Conservation (phyloP, 345 rosid genomes). For the Trapa incisa region DNA sequence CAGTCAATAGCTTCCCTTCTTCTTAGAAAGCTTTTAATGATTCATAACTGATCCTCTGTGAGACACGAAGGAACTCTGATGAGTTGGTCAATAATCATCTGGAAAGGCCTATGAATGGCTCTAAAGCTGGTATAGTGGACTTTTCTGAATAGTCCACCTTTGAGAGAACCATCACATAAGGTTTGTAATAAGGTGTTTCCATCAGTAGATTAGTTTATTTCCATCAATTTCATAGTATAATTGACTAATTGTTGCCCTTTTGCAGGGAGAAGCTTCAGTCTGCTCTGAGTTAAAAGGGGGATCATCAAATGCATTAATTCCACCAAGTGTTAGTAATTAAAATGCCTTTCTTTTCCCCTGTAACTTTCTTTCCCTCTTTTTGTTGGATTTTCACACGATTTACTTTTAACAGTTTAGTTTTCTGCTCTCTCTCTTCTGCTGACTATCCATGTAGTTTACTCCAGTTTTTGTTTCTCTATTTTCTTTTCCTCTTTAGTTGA, state of each 20-base stretch:
- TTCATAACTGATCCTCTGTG: background rate
- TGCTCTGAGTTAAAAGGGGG: slow-evolving; percentile 4
- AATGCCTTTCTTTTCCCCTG: background rate
- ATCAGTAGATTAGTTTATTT: background rate
- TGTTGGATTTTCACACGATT: background rate
- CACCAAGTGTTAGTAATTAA: background rate
- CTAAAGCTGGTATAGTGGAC: background rate
- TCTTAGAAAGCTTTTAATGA: background rate
- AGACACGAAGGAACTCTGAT: background rate
- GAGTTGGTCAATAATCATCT: background rate
- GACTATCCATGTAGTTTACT: too few species aligned
- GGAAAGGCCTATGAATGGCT: background rate
- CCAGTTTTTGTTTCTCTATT: background rate
- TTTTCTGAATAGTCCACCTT: background rate
- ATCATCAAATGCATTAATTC: background rate
- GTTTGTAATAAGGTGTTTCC: background rate
- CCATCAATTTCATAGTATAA: background rate
- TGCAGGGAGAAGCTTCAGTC: slow-evolving; percentile 1
- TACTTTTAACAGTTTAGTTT: background rate
- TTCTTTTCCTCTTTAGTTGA: background rate
- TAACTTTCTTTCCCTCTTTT: background rate
- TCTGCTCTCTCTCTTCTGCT: too few species aligned
- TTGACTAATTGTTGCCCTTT: background rate
- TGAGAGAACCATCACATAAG: background rate
- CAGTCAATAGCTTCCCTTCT: slow-evolving; percentile 2